Percentiles rank a stretch among this genome's conserved stretches.
Conservation (phyloP, 768 basidiomycete genomes). For the Macrocybe gigantea region DNA sequence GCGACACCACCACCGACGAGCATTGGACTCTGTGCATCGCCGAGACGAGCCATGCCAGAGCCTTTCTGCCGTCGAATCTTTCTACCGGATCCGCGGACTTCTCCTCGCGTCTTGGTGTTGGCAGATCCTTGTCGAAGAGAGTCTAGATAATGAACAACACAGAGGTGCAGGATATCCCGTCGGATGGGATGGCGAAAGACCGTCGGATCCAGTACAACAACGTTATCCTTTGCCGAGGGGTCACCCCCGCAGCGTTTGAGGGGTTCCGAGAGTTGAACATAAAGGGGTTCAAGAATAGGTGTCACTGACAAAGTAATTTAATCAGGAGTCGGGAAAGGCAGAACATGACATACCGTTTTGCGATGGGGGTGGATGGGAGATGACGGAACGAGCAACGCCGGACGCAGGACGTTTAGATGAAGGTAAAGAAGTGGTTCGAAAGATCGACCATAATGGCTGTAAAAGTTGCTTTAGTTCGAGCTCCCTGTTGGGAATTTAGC, state of each 20-base stretch:
- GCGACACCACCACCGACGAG: conserved; percentile 88
- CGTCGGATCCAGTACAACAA: conserved; percentile 67
- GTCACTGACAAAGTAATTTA: conserved; percentile 21
- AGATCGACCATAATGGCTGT: neutral
- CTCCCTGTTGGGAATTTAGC: neutral
- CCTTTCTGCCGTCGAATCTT: conserved; percentile 95
- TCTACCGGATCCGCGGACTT: conserved; percentile 83
- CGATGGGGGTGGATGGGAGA: conserved; percentile 1
- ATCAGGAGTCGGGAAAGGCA: neutral
- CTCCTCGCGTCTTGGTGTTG: conserved; percentile 84
- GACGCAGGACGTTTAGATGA: neutral
- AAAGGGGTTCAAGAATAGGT: conserved; percentile 42
- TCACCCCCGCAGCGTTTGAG: conserved; percentile 38
- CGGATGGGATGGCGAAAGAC: conserved; percentile 89
- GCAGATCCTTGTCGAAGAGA: conserved; percentile 89
- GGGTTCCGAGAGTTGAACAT: conserved; percentile 56
- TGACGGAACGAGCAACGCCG: conserved; percentile 2
- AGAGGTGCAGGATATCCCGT: conserved; percentile 88
- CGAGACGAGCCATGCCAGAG: conserved; percentile 82
- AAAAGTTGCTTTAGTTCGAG: too few species aligned
- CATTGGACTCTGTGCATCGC: conserved; percentile 84
- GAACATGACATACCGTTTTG: conserved; percentile 6
- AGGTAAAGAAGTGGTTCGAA: neutral
- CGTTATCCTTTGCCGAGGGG: conserved; percentile 31
- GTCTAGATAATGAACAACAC: conserved; percentile 84